Base-by-base conservation (phyloP, 371 early-diverging fungal genomes). In the Polyrhizophydium stewartii region DNA sequence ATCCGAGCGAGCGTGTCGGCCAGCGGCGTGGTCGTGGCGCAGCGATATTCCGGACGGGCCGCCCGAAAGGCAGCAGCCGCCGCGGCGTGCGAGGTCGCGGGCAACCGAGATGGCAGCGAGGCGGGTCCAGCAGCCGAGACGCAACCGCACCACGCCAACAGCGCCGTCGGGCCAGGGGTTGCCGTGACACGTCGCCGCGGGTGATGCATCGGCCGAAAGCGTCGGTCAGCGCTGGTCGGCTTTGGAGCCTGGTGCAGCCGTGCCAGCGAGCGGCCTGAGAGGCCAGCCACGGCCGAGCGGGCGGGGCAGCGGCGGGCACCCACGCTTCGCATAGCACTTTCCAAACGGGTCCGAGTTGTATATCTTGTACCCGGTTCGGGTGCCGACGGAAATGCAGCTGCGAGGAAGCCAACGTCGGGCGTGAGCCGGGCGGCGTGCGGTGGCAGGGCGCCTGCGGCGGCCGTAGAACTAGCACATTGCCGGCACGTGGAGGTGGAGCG, bases 331-430 rank as follows among this genome's bases (percentile, higher is more conserved):
- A 70, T 90, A 92, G 73, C 94, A 93, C 70, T 89, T 91, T 40
- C 94, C 94, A 77, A 92, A 93, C 21, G 96, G 95, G 69, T 93
- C 93, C 70, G 92, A 91, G 70, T 93, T 95, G 79, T 91, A 96
- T 55, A 96, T 92, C 68, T 85, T 85, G 83, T 91, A 94, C 7
- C 94, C 95, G 57, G 76, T 73, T 60, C 85, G 81, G 27, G 92
- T 89, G 19, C 94, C 94, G 5, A 93, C 94, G 35, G 95, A 91
- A 21, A 96, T 79, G 72, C 96, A 93, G 69, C 90, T 90, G 41
- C 12, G 28, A 45, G 21, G n/a, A 49, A 28, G 25, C 16, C 17
- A 43, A 17, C n/a, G n/a, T 16, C 16, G 16, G 17, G 16, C 43
- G n/a, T n/a, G 17, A 43, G 43, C n/a, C 16, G n/a, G n/a, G n/a